phyloP scores from a whole-genome alignment of 73 alveolate species.

The Effrenium voratum region DNA sequence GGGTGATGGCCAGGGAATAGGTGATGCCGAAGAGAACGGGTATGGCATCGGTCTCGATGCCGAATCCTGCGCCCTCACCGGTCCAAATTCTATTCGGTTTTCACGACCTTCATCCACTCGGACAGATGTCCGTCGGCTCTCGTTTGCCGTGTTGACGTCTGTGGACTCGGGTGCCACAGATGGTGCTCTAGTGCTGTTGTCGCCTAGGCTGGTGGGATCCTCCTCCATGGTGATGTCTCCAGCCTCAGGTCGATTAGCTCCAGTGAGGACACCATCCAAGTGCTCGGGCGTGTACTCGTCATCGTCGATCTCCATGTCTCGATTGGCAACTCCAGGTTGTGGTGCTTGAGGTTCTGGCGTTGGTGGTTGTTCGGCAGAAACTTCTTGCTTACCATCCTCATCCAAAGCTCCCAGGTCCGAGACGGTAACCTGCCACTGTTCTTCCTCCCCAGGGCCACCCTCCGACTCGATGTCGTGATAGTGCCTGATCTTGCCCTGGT shows the following conservation, averaged over 20 bases:
- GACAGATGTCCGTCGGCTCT: not conserved
- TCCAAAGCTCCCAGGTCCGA: too few species aligned
- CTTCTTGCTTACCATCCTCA: too few species aligned
- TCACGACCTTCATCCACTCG: constrained; percentile 33
- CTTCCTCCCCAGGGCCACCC: not conserved
- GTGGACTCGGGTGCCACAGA: not conserved
- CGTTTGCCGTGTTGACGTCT: not conserved
- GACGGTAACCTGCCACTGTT: too few species aligned
- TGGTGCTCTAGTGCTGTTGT: not conserved
- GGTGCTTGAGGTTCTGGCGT: too few species aligned
- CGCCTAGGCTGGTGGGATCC: not conserved
- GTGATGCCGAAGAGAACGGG: not conserved
- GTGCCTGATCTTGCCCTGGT: not conserved
- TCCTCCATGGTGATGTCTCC: not conserved
- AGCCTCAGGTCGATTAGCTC: not conserved
- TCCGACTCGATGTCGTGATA: not conserved
- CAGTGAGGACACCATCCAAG: too few species aligned
- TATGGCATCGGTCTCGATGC: not conserved
- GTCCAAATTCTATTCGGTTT: not conserved
- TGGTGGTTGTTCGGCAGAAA: too few species aligned
- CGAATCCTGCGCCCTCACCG: not conserved
- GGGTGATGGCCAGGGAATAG: not conserved
- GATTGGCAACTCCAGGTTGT: too few species aligned
- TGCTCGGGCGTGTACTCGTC: too few species aligned
- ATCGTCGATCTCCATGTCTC: too few species aligned